phyloP scores from a whole-genome alignment of 2,329 filamentous ascomycete genomes.

The Aspergillus latus region DNA sequence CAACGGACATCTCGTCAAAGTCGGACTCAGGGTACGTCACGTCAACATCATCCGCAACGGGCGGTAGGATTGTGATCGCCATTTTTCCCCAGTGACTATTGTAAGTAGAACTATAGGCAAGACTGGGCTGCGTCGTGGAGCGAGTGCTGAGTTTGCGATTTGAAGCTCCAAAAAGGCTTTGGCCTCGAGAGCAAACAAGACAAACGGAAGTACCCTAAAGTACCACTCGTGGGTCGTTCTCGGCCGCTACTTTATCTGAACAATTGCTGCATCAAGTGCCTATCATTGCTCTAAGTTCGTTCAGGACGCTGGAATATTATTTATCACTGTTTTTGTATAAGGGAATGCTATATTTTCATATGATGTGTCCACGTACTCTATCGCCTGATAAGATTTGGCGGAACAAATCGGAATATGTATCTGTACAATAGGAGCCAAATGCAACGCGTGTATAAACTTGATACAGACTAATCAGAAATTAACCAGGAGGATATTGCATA shows the following conservation, averaged over 20 bases:
- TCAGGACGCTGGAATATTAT: no score
- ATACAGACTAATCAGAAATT: neutral
- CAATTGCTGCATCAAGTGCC: no score
- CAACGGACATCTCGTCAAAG: slow-evolving; percentile 52
- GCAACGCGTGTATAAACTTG: no score
- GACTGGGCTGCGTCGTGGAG: neutral
- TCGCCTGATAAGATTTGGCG: no score
- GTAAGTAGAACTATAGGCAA: neutral
- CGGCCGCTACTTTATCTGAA: no score
- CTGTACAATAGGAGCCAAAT: no score
- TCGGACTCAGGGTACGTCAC: slow-evolving; percentile 43
- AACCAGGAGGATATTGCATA: neutral
- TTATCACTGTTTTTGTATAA: no score
- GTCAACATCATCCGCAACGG: slow-evolving; percentile 40
- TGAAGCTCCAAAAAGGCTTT: slow-evolving; percentile 18
- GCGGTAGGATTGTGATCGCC: slow-evolving; percentile 61
- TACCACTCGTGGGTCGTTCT: no score
- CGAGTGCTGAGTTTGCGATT: neutral
- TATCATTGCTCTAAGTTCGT: no score
- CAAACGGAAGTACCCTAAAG: slow-evolving; percentile 15
- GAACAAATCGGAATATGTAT: no score
- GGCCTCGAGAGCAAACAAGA: slow-evolving; percentile 20
- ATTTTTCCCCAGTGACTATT: slow-evolving; percentile 36
- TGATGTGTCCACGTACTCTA: no score
- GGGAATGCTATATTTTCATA: no score